These are phyloP conservation scores for Manihot esculenta DNA, from an alignment of 441 rosid genomes.

Conservation along the genomic window DNA sequence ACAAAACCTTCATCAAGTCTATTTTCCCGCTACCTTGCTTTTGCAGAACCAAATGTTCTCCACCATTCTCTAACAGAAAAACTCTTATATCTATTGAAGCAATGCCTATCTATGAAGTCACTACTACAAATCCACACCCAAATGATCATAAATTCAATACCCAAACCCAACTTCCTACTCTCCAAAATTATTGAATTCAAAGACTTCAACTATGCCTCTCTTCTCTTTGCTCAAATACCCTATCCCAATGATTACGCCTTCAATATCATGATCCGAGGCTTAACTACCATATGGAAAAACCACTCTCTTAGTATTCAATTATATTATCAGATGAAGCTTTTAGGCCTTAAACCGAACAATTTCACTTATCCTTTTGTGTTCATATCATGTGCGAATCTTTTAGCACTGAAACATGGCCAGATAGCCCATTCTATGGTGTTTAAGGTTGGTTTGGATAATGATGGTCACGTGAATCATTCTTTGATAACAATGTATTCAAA, in stretches of 20 bases:
- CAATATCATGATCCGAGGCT: constrained; percentile 74
- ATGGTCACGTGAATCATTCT: constrained; percentile 56
- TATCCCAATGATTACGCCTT: constrained; percentile 59
- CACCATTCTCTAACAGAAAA: constrained; percentile 15
- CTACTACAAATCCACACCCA: constrained; percentile 66
- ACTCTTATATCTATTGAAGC: constrained; percentile 41
- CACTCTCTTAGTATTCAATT: constrained; percentile 40
- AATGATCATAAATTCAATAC: constrained; percentile 52
- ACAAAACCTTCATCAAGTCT: neutral
- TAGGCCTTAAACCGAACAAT: constrained; percentile 55
- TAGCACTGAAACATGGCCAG: constrained; percentile 48
- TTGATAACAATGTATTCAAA: constrained; percentile 53
- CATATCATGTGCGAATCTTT: constrained; percentile 56
- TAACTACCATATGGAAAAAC: constrained; percentile 53
- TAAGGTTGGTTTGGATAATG: constrained; percentile 54
- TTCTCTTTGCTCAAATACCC: constrained; percentile 51
- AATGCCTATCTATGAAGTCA: constrained; percentile 38
- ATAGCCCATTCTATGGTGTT: constrained; percentile 53
- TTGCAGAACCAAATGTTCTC: constrained; percentile 1
- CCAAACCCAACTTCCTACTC: constrained; percentile 63
- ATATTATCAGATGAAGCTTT: constrained; percentile 54
- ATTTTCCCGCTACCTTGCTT: constrained; percentile 11
- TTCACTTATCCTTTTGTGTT: constrained; percentile 74
- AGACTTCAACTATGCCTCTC: constrained; percentile 52
- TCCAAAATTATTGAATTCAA: constrained; percentile 60